A percentile compares a stretch with the other conserved stretches of the same genome.
Conservation (phyloP, 805 yeast species). For the Candida silvatica region DNA sequence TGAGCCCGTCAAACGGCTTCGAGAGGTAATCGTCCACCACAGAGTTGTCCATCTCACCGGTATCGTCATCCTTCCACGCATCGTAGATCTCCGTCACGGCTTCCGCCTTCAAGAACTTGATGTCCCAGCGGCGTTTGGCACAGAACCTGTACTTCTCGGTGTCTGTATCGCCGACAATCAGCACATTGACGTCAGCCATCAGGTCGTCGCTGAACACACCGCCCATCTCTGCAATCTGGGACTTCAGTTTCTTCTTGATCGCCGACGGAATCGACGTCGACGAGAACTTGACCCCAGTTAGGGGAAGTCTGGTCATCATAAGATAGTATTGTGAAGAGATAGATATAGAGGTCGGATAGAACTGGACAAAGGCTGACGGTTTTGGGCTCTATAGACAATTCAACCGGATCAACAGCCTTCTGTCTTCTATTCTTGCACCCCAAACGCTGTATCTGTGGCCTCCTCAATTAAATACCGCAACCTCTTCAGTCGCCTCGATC, state of each 20-base stretch:
- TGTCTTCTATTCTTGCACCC: no score
- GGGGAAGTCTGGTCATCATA: no score
- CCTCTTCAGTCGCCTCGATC: no score
- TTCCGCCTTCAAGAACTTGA: slow-evolving; percentile 43
- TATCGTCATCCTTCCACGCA: slow-evolving; percentile 44
- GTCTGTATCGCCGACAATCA: slow-evolving; percentile 49
- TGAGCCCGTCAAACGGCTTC: slow-evolving; percentile 36
- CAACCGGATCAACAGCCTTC: no score
- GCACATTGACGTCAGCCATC: slow-evolving; percentile 49
- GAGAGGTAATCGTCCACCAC: slow-evolving; percentile 18
- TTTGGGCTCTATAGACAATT: no score
- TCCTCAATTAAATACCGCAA: no score
- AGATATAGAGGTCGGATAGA: no score
- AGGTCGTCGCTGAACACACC: slow-evolving; percentile 49
- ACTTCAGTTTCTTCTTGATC: slow-evolving; percentile 33
- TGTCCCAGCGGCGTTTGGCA: slow-evolving; percentile 44
- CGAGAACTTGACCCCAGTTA: slow-evolving; percentile 38
- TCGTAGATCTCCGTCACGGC: slow-evolving; percentile 35
- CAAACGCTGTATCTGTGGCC: no score
- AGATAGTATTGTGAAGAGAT: no score
- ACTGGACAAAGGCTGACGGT: no score
- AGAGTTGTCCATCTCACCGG: slow-evolving; percentile 6
- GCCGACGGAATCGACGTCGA: slow-evolving; percentile 42
- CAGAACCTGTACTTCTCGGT: slow-evolving; percentile 50
- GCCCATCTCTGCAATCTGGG: slow-evolving; percentile 46